Conservation (phyloP, 78 protist species). For the Planoprotostelium fungivorum region DNA sequence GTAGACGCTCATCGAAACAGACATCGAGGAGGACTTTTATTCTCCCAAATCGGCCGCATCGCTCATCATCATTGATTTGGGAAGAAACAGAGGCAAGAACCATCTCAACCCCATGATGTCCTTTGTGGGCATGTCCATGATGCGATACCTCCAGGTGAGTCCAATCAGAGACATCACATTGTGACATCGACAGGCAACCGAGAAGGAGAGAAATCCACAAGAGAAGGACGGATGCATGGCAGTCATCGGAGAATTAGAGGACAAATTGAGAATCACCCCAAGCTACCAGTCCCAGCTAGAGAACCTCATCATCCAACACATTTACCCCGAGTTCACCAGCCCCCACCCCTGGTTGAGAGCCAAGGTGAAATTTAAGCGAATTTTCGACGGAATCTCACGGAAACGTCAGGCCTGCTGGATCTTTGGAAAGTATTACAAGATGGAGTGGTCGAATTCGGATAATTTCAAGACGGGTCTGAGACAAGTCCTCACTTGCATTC, state of each 20-base stretch:
- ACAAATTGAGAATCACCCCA: slow-evolving; percentile 5
- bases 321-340: slow-evolving; percentile 34
- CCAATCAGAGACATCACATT: background rate
- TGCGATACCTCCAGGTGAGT: background rate
- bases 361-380: background rate
- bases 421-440: slow-evolving; percentile 22
- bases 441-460: slow-evolving; percentile 19
- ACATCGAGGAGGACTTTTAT: slow-evolving; percentile 18
- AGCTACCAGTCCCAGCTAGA: slow-evolving; percentile 18
- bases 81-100: slow-evolving; percentile 35
- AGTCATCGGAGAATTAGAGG: slow-evolving; percentile 16
- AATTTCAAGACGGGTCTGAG: slow-evolving; percentile 29
- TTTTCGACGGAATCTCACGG: background rate
- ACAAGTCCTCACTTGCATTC: slow-evolving; percentile 4
- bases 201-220: slow-evolving; percentile 6
- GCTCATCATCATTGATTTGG: slow-evolving; percentile 28
- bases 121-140: slow-evolving; percentile 23
- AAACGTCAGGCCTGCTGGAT: slow-evolving; percentile 18
- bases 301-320: slow-evolving; percentile 33
- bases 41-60: slow-evolving; percentile 20
- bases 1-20: too few species aligned
- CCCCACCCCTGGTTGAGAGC: slow-evolving; percentile 37
- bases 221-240: slow-evolving; percentile 30
- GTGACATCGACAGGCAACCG: background rate
- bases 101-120: slow-evolving; percentile 26